Percentiles rank a stretch among this genome's conserved stretches.
Evolutionary conservation across 805 yeast species (phyloP).

Genomic region (Starmerella cellae): DNA sequence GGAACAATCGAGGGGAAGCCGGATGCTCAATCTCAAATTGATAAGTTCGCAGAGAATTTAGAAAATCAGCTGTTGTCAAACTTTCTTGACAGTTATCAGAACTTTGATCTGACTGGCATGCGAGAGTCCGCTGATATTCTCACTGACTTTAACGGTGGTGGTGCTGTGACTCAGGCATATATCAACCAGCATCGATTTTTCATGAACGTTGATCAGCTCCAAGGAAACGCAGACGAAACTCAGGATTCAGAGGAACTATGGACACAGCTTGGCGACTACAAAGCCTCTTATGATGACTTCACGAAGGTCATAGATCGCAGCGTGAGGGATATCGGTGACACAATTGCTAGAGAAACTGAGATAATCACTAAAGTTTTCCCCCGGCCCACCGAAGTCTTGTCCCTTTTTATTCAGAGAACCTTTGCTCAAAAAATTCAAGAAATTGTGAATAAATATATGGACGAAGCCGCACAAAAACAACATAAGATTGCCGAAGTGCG

Average conservation of each 20-base stretch:
- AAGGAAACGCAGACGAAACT: slow-evolving; percentile 15
- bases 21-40: slow-evolving; percentile 36
- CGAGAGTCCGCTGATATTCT: slow-evolving; percentile 59
- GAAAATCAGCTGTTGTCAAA: slow-evolving; percentile 56
- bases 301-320: slow-evolving; percentile 42
- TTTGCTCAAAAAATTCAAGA: slow-evolving; percentile 53
- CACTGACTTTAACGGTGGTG: slow-evolving; percentile 72
- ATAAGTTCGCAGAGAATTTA: slow-evolving; percentile 60
- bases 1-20: slow-evolving; percentile 21
- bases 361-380: slow-evolving; percentile 60
- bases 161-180: slow-evolving; percentile 66
- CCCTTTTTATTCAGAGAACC: slow-evolving; percentile 57
- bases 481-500: slow-evolving; percentile 46
- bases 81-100: slow-evolving; percentile 62
- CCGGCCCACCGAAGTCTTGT: slow-evolving; percentile 53
- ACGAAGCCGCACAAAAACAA: slow-evolving; percentile 46
- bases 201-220: slow-evolving; percentile 32
- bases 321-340: slow-evolving; percentile 43
- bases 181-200: slow-evolving; percentile 69
- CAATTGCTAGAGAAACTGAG: slow-evolving; percentile 58
- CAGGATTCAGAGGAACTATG: slow-evolving; percentile 33
- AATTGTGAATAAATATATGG: slow-evolving; percentile 40
- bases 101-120: slow-evolving; percentile 56
- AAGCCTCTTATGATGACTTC: slow-evolving; percentile 34
- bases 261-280: slow-evolving; percentile 49